phyloP scores from a whole-genome alignment of 306 rosid species.

The Quercus bicolor region DNA sequence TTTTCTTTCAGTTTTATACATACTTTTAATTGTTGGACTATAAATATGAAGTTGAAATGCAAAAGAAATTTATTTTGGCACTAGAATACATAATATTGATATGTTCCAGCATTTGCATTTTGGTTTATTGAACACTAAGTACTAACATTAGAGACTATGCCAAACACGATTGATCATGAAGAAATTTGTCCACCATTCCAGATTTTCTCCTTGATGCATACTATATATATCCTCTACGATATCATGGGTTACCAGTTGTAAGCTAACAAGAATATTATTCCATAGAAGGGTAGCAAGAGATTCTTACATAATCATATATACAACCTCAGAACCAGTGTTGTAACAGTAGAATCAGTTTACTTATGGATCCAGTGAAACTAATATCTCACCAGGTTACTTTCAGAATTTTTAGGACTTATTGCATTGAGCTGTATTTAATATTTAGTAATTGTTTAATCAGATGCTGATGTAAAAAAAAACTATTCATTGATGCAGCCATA shows the following conservation, averaged over 20 bases:
- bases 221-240: too few species aligned
- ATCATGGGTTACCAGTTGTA: background rate
- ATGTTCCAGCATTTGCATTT: background rate
- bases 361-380: too few species aligned
- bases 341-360: background rate
- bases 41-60: background rate
- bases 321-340: background rate
- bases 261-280: background rate
- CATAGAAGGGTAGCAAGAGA: background rate
- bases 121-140: background rate
- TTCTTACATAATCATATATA: background rate
- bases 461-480: background rate
- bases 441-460: background rate
- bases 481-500: background rate
- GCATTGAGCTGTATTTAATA: background rate
- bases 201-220: too few species aligned
- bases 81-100: too few species aligned
- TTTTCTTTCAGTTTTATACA: background rate
- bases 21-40: background rate
- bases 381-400: background rate
- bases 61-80: background rate
- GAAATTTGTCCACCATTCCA: too few species aligned
- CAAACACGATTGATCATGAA: background rate
- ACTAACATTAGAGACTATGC: background rate
- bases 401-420: background rate